Base-by-base conservation (phyloP, 768 basidiomycete species). In the Boletus bicolor region DNA sequence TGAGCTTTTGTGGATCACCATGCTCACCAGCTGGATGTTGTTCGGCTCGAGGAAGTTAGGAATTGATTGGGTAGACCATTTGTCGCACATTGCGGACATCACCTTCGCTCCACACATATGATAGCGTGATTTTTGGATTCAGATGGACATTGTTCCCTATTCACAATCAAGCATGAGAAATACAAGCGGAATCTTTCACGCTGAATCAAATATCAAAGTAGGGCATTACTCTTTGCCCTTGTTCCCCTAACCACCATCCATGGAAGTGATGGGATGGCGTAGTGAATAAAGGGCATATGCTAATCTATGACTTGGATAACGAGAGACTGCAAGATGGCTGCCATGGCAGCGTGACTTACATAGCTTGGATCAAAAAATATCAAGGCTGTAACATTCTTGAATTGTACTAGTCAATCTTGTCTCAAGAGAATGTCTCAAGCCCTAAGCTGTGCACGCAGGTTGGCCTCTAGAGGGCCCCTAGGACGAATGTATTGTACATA, bases 401-500 rank as follows among this genome's bases (percentile, higher is more conserved):
- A 56, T 8, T 35, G 37, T 57, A 54, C 61, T 59, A 68, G 58
- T 55, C 39, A n/a, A 54, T 30, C 37, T 41, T 58, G 51, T 44
- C 53, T 44, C 30, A 12, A 47, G 14, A 32, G 10, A 51, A 58
- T 45, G 39, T 52, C 55, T 77, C 76, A 91, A 53, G 89, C 91
- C 68, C 80, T 82, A 61, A 91, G 84, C 72, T 91, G 92, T 61
- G 83, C 86, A 58, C 87, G 85, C 52, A 97, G 79, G 81, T 97
- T 96, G 69, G 79, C 64, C 78, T 93, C 88, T 56, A 96, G 80
- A 51, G 83, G 82, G 58, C 94, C 94, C 79, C 86, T 90, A 56
- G 89, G 87, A 63, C 87, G 83, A 75, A 97, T 93, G 77, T 89
- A 96, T 75, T 95, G 87, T 49, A 97, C 89, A 72, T 97, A 97